Evolutionary conservation across 1,139 yeast species (phyloP).

Genomic region (Zygotorulaspora mrakii): DNA sequence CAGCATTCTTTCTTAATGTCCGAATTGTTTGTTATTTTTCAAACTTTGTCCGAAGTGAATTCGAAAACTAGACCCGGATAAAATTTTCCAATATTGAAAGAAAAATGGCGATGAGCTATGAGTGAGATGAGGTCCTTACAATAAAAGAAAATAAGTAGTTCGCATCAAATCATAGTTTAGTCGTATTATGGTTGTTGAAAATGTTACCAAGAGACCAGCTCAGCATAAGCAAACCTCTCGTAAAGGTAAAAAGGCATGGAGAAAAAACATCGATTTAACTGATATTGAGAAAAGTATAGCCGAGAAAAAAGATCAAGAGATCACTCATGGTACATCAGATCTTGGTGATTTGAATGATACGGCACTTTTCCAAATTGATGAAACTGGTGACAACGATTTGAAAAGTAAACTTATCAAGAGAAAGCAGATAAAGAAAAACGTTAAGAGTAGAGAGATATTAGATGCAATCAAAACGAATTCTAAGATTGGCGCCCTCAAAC

Average conservation of each 20-base stretch:
- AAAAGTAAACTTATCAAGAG: slow-evolving; percentile 43
- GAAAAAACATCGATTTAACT: slow-evolving; percentile 83
- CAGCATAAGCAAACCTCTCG: slow-evolving; percentile 66
- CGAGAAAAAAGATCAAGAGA: slow-evolving; percentile 61
- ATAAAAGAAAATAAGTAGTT: too few species aligned
- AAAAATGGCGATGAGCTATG: slow-evolving; percentile 13
- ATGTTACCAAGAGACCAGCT: slow-evolving; percentile 38
- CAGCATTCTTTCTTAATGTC: background rate
- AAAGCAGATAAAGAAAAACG: slow-evolving; percentile 43
- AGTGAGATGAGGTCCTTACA: slow-evolving; percentile 5
- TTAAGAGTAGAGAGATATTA: slow-evolving; percentile 73
- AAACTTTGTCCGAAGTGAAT: too few species aligned
- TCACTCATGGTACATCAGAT: slow-evolving; percentile 55
- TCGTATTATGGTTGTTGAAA: slow-evolving; percentile 23
- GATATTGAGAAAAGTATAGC: slow-evolving; percentile 74
- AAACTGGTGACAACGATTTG: slow-evolving; percentile 51
- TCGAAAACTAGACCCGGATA: background rate
- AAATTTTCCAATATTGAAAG: slow-evolving; percentile 12
- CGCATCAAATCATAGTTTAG: too few species aligned
- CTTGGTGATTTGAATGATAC: slow-evolving; percentile 40
- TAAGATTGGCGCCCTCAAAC: slow-evolving; percentile 65
- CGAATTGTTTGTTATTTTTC: background rate
- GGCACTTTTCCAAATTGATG: slow-evolving; percentile 70
- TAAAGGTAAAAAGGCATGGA: slow-evolving; percentile 94
- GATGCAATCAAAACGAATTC: slow-evolving; percentile 56